These are phyloP conservation scores for Paramecium caudatum DNA, from an alignment of 73 alveolate genomes.

Conservation along the genomic window DNA sequence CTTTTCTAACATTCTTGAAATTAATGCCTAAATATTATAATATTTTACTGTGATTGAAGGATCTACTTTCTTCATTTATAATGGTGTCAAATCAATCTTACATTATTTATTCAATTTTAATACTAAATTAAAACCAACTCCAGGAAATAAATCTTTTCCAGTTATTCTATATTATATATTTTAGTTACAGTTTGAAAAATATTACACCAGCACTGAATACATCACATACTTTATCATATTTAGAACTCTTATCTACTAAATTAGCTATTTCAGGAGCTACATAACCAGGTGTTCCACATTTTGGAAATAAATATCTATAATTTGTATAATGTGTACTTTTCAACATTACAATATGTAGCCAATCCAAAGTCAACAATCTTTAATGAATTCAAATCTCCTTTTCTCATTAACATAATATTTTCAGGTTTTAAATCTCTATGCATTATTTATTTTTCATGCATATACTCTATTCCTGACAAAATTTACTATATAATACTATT, in stretches of 20 bases:
- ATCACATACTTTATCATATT: constrained; percentile 44
- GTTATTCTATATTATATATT: not conserved
- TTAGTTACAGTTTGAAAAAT: constrained; percentile 18
- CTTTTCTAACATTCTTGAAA: constrained; percentile 53
- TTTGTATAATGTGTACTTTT: constrained; percentile 8
- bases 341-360: constrained; percentile 68
- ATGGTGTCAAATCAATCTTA: constrained; percentile 36
- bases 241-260: constrained; percentile 1
- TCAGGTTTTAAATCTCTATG: constrained; percentile 78
- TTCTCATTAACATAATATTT: constrained; percentile 58
- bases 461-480: constrained; percentile 70
- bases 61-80: constrained; percentile 15
- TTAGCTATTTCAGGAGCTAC: constrained; percentile 83
- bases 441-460: constrained; percentile 72
- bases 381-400: constrained; percentile 62
- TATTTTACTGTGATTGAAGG: constrained; percentile 12
- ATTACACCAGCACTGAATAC: constrained; percentile 63
- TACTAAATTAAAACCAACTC: constrained; percentile 34
- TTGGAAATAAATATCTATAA: constrained; percentile 63
- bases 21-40: not conserved
- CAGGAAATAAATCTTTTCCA: constrained; percentile 52
- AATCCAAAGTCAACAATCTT: constrained; percentile 77
- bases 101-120: constrained; percentile 52
- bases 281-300: constrained; percentile 86
- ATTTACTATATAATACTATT: constrained; percentile 73